Conservation (phyloP, 192 early-diverging fungal genomes). For the Fimicolochytrium jonesii region DNA sequence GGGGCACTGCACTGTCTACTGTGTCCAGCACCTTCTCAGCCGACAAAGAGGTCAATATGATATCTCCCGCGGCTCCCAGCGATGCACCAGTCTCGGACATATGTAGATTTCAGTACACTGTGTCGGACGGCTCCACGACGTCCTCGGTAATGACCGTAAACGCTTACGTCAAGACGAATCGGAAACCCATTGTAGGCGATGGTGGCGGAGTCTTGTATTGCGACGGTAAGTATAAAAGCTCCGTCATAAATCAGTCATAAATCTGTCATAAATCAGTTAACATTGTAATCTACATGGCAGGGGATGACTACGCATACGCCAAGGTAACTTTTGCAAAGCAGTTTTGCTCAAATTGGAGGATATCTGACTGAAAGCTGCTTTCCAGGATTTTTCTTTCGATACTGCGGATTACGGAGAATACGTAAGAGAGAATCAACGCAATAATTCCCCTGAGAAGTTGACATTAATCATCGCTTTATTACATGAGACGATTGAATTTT, state of each 20-base stretch:
- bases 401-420: slow-evolving; percentile 1
- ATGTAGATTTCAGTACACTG: neutral
- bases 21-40: neutral
- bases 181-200: neutral
- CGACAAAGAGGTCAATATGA: neutral
- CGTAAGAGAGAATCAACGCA: no score
- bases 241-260: no score
- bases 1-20: neutral
- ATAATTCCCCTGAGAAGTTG: no score
- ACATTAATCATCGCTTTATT: no score
- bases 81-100: neutral
- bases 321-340: no score
- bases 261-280: no score
- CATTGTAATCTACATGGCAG: no score
- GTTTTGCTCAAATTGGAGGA: no score
- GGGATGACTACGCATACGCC: slow-evolving; percentile 1
- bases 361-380: no score
- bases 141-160: neutral
- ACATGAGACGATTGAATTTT: slow-evolving; percentile 3
- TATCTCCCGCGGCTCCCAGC: neutral
- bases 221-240: no score
- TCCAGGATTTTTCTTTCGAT: slow-evolving; percentile 5
- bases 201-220: slow-evolving; percentile 7
- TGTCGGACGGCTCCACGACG: neutral
- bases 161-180: neutral